These are phyloP conservation scores for Picea glauca DNA, from an alignment of 75 land plant genomes.

Conservation along the genomic window DNA sequence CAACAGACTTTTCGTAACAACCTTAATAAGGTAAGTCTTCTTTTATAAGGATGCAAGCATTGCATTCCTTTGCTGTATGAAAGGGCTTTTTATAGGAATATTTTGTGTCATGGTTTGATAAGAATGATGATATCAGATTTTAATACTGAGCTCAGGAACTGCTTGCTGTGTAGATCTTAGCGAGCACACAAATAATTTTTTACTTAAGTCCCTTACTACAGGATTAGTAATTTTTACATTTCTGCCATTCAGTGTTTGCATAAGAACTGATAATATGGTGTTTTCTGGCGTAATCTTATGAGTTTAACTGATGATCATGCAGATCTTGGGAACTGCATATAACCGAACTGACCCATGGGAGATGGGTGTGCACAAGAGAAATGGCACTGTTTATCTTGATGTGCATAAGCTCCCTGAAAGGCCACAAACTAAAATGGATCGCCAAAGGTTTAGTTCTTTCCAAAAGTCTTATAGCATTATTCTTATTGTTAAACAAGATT, in stretches of 20 bases:
- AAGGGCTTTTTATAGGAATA: neutral
- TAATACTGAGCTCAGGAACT: neutral
- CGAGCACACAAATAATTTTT: neutral
- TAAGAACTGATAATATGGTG: neutral
- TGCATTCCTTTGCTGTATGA: neutral
- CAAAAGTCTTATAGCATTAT: neutral
- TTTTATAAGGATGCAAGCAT: neutral
- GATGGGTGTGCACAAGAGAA: conserved; percentile 97
- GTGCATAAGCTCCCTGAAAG: conserved; percentile 91
- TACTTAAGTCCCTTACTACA: neutral
- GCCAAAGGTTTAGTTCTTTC: conserved; percentile 47
- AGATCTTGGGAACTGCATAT: conserved; percentile 94
- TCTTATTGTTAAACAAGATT: neutral
- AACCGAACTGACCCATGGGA: conserved; percentile 91
- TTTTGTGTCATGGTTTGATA: neutral
- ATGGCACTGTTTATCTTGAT: conserved; percentile 91
- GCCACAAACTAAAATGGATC: conserved; percentile 69
- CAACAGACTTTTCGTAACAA: conserved; percentile 88
- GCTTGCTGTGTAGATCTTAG: neutral
- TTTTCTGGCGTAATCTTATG: neutral
- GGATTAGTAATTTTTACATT: neutral
- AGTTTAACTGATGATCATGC: conserved; percentile 12
- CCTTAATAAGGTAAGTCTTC: conserved; percentile 70
- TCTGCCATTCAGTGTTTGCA: neutral
- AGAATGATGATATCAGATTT: neutral